These are phyloP conservation scores for Malus asiatica DNA, from an alignment of 306 rosid genomes.

Conservation along the genomic window DNA sequence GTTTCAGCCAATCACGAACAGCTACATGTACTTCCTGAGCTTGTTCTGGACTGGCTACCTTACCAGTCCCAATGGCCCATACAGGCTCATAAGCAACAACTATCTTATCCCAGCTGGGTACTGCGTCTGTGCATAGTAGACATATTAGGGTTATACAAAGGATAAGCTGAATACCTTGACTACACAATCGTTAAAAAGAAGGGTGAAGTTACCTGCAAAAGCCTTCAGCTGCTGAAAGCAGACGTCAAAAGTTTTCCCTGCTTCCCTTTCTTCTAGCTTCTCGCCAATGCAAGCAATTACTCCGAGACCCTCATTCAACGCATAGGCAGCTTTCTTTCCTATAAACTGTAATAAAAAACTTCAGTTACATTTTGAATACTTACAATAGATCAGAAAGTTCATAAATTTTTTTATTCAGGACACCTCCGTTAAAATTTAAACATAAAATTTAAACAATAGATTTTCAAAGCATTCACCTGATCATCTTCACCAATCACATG, in stretches of 20 bases:
- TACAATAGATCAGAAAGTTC: slow-evolving; percentile 9
- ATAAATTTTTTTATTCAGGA: slow-evolving; percentile 7
- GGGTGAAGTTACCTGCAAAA: slow-evolving; percentile 53
- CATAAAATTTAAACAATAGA: not conserved
- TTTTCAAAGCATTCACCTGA: slow-evolving; percentile 50
- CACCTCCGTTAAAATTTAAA: not conserved
- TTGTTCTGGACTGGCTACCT: slow-evolving; percentile 92
- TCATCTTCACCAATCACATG: slow-evolving; percentile 92
- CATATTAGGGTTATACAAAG: slow-evolving; percentile 5
- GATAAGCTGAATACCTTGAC: not conserved
- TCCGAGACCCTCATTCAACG: slow-evolving; percentile 86
- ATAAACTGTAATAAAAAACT: slow-evolving; percentile 58
- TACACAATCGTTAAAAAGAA: slow-evolving; percentile 1
- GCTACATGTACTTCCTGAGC: slow-evolving; percentile 98
- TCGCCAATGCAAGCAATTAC: slow-evolving; percentile 98
- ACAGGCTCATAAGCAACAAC: slow-evolving; percentile 99
- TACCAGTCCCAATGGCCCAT: slow-evolving; percentile 99
- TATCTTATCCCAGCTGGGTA: slow-evolving; percentile 86
- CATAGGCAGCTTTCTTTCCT: slow-evolving; percentile 98
- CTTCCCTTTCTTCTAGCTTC: slow-evolving; percentile 82
- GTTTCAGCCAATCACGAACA: slow-evolving; percentile 85
- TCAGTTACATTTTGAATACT: slow-evolving; percentile 20
- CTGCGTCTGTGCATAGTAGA: slow-evolving; percentile 54
- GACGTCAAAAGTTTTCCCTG: slow-evolving; percentile 92
- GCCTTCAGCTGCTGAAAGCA: slow-evolving; percentile 81